Evolutionary conservation across 495 filamentous ascomycete species (phyloP).

Genomic region (Pseudotulostoma volvatum): DNA sequence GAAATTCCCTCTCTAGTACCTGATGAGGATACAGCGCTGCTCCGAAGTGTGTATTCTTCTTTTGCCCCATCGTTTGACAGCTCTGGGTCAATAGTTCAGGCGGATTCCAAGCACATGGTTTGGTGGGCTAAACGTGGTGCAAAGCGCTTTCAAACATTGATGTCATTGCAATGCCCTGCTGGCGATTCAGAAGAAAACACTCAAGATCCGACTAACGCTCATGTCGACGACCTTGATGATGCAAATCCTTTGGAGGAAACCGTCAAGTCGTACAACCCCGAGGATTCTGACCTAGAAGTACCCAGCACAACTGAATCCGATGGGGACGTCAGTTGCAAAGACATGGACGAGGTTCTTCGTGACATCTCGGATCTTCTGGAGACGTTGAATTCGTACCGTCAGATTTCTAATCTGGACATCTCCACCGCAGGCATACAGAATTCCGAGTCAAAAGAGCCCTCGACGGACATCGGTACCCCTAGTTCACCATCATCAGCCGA

Average conservation of each 20-base stretch:
- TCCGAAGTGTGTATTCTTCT: conserved; percentile 70
- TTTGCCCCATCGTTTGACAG: conserved; percentile 79
- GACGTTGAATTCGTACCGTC: conserved; percentile 73
- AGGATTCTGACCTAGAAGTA: conserved; percentile 17
- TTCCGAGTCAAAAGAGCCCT: conserved; percentile 23
- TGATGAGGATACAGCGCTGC: conserved; percentile 36
- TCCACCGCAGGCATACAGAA: conserved; percentile 24
- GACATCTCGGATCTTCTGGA: conserved; percentile 75
- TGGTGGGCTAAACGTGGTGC: conserved; percentile 76
- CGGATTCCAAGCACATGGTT: conserved; percentile 51
- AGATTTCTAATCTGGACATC: conserved; percentile 51
- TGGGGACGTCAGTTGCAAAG: conserved; percentile 37
- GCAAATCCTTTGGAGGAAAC: conserved; percentile 32
- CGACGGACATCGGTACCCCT: conserved; percentile 22
- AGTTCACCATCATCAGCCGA: conserved; percentile 48
- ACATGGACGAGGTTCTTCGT: conserved; percentile 54
- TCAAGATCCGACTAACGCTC: conserved; percentile 28
- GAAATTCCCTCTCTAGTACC: conserved; percentile 19
- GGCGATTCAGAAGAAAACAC: conserved; percentile 15
- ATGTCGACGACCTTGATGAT: conserved; percentile 31
- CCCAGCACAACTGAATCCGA: conserved; percentile 24
- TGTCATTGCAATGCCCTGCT: conserved; percentile 26
- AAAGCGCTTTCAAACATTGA: conserved; percentile 36
- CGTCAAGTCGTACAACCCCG: conserved; percentile 30
- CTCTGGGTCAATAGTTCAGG: conserved; percentile 53